Evolutionary conservation across 2,329 filamentous ascomycete genomes (phyloP), one percentile per base, ranked within the genome.

Genomic region (Aspergillus awamori): DNA sequence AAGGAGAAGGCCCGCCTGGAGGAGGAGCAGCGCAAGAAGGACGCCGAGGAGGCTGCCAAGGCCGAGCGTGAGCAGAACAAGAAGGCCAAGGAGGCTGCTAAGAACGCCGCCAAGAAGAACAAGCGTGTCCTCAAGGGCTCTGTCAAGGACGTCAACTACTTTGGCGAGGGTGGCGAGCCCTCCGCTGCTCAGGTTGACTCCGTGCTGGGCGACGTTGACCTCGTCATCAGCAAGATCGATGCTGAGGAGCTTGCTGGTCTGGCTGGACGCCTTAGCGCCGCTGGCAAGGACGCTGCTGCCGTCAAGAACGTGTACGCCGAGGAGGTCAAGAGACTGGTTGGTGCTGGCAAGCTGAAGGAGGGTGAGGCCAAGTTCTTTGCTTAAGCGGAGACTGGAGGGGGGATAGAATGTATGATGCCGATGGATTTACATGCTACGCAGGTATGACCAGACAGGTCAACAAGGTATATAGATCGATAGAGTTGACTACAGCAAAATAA

Each of bases 21-120:
- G 61, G 93, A 93, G 67, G 92, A 90, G 71, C 85, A 88, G 78
- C 86, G 88, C 49, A 87, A 88, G 68, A 91, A 91, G 76, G 93
- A 96, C 67, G 91, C 92, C 15, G 95, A 97, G 77, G 91, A 90
- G 69, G 85, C 89, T 45, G 92, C 93, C 67, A 98, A 98, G 85
- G 86, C 84, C 5, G 88, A 92, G 60, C 91, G 90, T 69, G 93
- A 94, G 69, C 86, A 90, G 65, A 82, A 82, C 73, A 99, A 98
- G 87, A 99, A 99, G 86, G 89, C 91, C 63, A 99, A 98, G 84
- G 95, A 99, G 81, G 94, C 94, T 2, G 95, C 95, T 61, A 99
- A 99, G 88, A 97, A 93, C 74, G 95, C 95, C 13, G 90, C 95
- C 72, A 99, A 99, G 90, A 99, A 99, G 91, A 99, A 99, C 87